Evolutionary conservation across 2,329 filamentous ascomycete genomes (phyloP).

Genomic region (Cytospora schulzeri): DNA sequence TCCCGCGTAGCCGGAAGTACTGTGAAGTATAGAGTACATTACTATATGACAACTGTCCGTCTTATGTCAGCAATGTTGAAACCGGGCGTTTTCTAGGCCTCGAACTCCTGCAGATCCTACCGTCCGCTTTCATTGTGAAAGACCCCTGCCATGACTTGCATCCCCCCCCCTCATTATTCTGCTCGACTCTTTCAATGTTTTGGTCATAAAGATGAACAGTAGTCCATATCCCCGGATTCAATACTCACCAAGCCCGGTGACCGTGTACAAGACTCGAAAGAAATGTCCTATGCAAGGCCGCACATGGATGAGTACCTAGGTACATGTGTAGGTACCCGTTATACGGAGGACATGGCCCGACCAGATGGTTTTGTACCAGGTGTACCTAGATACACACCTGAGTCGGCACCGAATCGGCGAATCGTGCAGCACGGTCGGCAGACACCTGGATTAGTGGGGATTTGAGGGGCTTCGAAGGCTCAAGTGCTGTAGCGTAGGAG

Average conservation of each 20-base stretch:
- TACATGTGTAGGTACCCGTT: not conserved
- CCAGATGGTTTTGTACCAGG: too few relatives aligned
- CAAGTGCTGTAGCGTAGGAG: too few relatives aligned
- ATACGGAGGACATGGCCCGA: not conserved
- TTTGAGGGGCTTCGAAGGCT: too few relatives aligned
- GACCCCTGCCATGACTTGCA: not conserved
- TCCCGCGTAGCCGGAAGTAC: not conserved
- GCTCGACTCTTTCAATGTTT: too few relatives aligned
- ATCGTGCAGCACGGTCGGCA: not conserved
- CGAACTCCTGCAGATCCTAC: constrained; percentile 12
- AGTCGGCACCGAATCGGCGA: not conserved
- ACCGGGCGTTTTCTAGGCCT: not conserved
- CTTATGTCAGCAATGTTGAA: not conserved
- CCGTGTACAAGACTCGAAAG: too few relatives aligned
- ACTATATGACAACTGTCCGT: not conserved
- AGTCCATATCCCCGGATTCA: too few relatives aligned
- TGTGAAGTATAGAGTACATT: not conserved
- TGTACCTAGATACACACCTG: too few relatives aligned
- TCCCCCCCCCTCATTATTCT: not conserved
- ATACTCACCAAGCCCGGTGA: too few relatives aligned
- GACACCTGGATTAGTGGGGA: not conserved
- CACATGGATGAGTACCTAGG: not conserved
- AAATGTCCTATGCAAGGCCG: not conserved
- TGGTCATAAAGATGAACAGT: too few relatives aligned
- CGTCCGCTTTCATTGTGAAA: not conserved